Percentiles rank a stretch among this genome's conserved stretches.
These are phyloP conservation scores for Leishmania arabica DNA, from an alignment of 208 protist genomes.

Conservation along the genomic window DNA sequence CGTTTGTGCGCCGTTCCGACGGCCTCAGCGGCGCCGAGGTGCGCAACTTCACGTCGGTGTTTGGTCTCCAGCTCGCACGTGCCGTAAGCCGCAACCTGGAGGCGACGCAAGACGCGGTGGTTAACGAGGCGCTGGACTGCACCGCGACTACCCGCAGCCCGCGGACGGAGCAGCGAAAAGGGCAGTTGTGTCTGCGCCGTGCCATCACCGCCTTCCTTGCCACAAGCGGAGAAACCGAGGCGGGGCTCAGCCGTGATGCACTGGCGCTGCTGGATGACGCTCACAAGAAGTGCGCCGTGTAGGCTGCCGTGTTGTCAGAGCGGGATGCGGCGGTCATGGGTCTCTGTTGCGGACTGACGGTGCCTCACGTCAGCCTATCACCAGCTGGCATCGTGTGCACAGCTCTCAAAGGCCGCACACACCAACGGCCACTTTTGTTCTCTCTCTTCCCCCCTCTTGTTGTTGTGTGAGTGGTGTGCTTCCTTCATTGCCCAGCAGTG, in stretches of 20 bases:
- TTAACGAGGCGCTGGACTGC: background rate
- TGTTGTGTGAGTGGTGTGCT: background rate
- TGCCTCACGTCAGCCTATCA: background rate
- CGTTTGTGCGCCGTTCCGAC: conserved; percentile 46
- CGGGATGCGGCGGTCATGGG: background rate
- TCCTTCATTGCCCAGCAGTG: background rate
- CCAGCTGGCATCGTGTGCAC: background rate
- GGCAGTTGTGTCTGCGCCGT: background rate
- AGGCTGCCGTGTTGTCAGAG: background rate
- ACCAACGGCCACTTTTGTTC: background rate
- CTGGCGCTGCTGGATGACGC: background rate
- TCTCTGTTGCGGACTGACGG: background rate
- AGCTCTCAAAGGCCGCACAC: background rate
- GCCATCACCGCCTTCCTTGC: conserved; percentile 12
- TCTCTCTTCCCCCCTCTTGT: background rate
- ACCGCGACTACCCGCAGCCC: background rate
- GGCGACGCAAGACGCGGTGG: background rate
- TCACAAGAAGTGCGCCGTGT: background rate
- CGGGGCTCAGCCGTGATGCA: conserved; percentile 1
- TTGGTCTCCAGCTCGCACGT: conserved; percentile 51
- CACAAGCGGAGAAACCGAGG: background rate
- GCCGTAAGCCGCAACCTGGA: conserved; percentile 6
- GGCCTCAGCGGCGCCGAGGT: conserved; percentile 64
- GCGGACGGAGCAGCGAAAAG: background rate
- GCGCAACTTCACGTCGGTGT: conserved; percentile 52